A percentile compares a stretch with the other conserved stretches of the same genome.
phyloP scores from a whole-genome alignment of 2,329 filamentous ascomycete genomes.

The Botrytis galanthina region DNA sequence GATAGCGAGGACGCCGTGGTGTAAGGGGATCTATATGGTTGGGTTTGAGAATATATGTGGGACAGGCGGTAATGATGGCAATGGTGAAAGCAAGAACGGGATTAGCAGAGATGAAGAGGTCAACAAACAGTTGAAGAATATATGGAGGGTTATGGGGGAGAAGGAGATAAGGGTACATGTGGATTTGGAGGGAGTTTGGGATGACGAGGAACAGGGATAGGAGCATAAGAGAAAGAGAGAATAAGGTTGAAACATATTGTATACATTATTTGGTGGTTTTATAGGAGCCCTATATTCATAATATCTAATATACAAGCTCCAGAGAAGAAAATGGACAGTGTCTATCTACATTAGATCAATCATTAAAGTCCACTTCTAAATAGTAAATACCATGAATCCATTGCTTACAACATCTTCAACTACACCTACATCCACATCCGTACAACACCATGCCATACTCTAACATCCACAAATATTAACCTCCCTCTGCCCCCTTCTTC shows the following conservation, averaged over 20 bases:
- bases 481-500: not conserved
- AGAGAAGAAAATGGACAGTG: not conserved
- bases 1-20: conserved; percentile 59
- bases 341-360: not conserved
- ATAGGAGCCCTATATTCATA: not conserved
- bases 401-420: not conserved
- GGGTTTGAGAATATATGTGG: conserved; percentile 48
- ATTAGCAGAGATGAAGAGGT: conserved; percentile 42
- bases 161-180: conserved; percentile 60
- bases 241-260: not conserved
- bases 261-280: not conserved
- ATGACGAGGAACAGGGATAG: not conserved
- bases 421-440: not conserved
- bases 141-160: conserved; percentile 57
- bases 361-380: not conserved
- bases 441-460: not conserved
- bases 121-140: conserved; percentile 40
- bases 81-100: conserved; percentile 23
- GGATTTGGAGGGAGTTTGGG: conserved; percentile 46
- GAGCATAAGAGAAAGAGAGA: not conserved
- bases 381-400: not conserved
- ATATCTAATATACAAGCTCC: not conserved
- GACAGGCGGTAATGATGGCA: conserved; percentile 42
- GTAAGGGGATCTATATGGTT: conserved; percentile 56
- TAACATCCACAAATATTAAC: not conserved